Conservation (phyloP, 2,329 filamentous ascomycete genomes). For the Neurospora crassa region DNA sequence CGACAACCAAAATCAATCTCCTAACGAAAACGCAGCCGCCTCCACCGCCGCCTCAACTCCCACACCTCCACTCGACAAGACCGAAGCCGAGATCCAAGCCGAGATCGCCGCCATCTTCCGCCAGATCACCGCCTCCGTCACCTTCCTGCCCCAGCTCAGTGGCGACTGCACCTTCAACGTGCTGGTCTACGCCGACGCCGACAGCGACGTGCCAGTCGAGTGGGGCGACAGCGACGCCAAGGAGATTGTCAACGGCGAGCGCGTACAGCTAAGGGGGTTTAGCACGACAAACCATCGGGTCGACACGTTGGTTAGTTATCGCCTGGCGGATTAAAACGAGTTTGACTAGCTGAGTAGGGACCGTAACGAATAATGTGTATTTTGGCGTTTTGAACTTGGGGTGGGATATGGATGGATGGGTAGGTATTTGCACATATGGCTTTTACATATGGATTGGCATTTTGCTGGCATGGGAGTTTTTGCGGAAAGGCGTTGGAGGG, state of each 20-base stretch:
- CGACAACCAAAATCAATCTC: constrained; percentile 28
- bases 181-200: constrained; percentile 91
- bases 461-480: background rate
- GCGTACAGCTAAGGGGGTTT: constrained; percentile 90
- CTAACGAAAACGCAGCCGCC: constrained; percentile 32
- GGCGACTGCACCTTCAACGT: constrained; percentile 99
- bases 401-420: background rate
- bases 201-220: constrained; percentile 92
- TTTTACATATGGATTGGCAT: background rate
- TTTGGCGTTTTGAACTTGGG: background rate
- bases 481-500: background rate
- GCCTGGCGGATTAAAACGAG: constrained; percentile 37
- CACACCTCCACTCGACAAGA: constrained; percentile 55
- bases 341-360: background rate
- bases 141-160: constrained; percentile 86
- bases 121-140: constrained; percentile 95
- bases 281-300: constrained; percentile 91
- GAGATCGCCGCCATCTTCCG: constrained; percentile 96
- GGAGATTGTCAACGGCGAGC: constrained; percentile 89
- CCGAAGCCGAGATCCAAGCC: constrained; percentile 85
- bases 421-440: background rate
- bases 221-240: constrained; percentile 98
- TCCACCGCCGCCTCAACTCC: constrained; percentile 35
- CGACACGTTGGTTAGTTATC: constrained; percentile 91
- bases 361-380: background rate